Base-by-base conservation (phyloP, 805 yeast genomes). In the Nakazawaea holstii region DNA sequence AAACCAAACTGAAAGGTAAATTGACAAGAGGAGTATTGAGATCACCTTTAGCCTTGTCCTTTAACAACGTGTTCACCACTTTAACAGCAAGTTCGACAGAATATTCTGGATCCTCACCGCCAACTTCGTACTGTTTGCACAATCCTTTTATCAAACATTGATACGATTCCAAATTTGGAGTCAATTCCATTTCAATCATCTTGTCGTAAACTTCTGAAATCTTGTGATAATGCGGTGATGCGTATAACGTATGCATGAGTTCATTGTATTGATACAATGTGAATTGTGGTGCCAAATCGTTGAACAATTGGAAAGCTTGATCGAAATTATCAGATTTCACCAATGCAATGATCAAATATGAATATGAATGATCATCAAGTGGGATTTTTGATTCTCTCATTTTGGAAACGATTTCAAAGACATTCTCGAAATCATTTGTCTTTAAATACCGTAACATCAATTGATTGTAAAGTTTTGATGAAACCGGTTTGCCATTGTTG, bases 191-290 rank as follows among this genome's bases (percentile, higher is more conserved):
- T 4, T 54, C 52, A 4, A 60, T 67, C 73, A 70, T 68, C 24
- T 60, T 59, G 39, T 64, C 59, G 49, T 68, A 69, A 6, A 66
- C 41, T 45, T 69, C 72, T 4, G 47, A 28, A 64, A 48, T 14
- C 29, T 29, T 2, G 10, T 30, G 14, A 43, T 35, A 39, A 46
- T 48, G 28, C 62, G 53, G 6, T 53, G 53, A 28, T 54, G 52
- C 6, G 50, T 55, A 13, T 50, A 48, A 43, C 59, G 39, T 27
- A 62, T 28, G 2, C 50, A 54, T 1, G 64, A 59, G 13, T 56
- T 44, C 2, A 62, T 54, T 39, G 53, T 57, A 11, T 58, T 53
- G 6, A 48, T 39, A 7, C 58, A 55, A 39, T 11, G 36, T 26
- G 46, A 49, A 54, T 28, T 27, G 28, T 7, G 41, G 10, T 13